These are phyloP conservation scores for Phaffia australis DNA, from an alignment of 768 basidiomycete species.

Conservation along the genomic window DNA sequence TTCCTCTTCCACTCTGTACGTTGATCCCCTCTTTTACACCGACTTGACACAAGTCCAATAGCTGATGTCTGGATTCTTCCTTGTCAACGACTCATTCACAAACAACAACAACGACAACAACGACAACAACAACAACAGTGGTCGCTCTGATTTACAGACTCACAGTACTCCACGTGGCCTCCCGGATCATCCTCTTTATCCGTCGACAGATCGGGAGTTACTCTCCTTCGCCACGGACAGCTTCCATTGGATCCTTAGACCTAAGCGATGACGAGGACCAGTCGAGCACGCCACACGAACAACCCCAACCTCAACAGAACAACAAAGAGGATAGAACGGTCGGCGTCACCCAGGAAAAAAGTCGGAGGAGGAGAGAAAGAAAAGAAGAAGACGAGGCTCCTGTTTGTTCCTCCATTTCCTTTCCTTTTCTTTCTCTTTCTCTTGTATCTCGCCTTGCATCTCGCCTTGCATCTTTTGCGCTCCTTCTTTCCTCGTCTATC, in stretches of 20 bases:
- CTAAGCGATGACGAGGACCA: conserved; percentile 59
- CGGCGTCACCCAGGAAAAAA: no score
- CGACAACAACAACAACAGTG: no score
- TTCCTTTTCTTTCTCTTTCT: no score
- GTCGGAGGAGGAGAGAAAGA: no score
- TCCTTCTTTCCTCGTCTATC: neutral
- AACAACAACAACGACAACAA: no score
- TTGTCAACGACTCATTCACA: no score
- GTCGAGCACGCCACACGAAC: conserved; percentile 48
- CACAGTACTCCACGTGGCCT: conserved; percentile 67
- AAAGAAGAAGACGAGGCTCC: no score
- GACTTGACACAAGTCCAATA: conserved; percentile 43
- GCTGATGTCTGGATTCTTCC: no score
- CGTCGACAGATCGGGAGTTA: conserved; percentile 45
- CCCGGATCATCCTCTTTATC: conserved; percentile 71
- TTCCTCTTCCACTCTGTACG: no score
- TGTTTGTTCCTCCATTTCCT: no score
- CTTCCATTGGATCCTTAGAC: neutral
- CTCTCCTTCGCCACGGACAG: neutral
- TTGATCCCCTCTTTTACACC: no score
- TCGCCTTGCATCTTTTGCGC: neutral
- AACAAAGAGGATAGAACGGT: neutral
- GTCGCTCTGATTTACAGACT: conserved; percentile 69
- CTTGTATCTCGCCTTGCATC: no score
- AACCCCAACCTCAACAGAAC: neutral